These are phyloP conservation scores for Pythium rhizo-oryzae DNA, from an alignment of 352 stramenopile species.

Conservation along the genomic window DNA sequence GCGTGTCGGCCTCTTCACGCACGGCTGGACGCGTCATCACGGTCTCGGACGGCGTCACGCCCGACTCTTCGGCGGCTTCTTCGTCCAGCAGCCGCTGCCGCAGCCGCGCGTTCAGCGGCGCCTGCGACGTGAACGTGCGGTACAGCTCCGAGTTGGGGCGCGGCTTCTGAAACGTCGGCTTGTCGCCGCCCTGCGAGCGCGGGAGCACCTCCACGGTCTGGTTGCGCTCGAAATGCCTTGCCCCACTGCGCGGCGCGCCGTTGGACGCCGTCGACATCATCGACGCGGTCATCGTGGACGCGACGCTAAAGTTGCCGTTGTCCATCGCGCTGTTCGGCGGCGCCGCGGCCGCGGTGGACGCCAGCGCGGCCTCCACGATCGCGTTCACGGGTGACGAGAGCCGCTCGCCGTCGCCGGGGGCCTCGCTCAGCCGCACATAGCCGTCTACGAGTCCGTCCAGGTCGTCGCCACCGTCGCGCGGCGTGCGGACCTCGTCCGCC, in stretches of 20 bases:
- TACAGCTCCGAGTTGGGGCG: slow-evolving; percentile 67
- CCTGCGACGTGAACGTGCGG: slow-evolving; percentile 68
- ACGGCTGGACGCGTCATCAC: slow-evolving; percentile 22
- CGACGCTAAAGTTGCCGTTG: neutral
- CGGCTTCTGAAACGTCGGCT: slow-evolving; percentile 42
- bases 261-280: slow-evolving; percentile 9
- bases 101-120: slow-evolving; percentile 60
- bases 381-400: neutral
- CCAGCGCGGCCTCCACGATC: slow-evolving; percentile 6
- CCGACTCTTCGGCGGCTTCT: slow-evolving; percentile 27
- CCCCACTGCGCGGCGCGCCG: slow-evolving; percentile 15
- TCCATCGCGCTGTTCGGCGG: neutral
- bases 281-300: slow-evolving; percentile 6
- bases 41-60: slow-evolving; percentile 15
- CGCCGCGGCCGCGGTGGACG: neutral
- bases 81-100: slow-evolving; percentile 61
- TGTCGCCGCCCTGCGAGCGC: slow-evolving; percentile 25
- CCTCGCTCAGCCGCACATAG: slow-evolving; percentile 11
- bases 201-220: slow-evolving; percentile 76
- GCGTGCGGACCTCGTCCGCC: neutral
- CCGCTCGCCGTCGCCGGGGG: slow-evolving; percentile 2
- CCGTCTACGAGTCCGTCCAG: slow-evolving; percentile 17
- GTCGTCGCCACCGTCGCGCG: slow-evolving; percentile 10
- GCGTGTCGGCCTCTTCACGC: slow-evolving; percentile 10
- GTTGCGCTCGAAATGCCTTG: slow-evolving; percentile 67